Base-by-base conservation (phyloP, 108 stramenopile genomes). In the Fragilaria radians region DNA sequence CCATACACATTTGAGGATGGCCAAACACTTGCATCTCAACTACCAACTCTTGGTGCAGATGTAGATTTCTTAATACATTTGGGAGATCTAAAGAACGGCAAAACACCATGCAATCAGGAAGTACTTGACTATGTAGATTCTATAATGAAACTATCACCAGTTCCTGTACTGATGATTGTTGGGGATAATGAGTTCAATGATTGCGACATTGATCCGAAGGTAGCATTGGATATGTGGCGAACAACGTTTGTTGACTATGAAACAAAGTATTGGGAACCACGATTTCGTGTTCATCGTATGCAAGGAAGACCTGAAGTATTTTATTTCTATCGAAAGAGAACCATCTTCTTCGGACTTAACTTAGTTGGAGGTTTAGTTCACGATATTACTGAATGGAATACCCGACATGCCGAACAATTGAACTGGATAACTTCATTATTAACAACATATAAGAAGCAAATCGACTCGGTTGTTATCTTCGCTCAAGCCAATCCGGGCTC, bases 271-370 rank as follows among this genome's bases (percentile, higher is more conserved):
- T 46, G 45, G 45, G 45, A 18, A 46, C 45, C 17, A 17, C 18
- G 18, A 18, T 18, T 46, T 18, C 17, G 18, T 18, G 45, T 46
- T 18, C 17, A 17, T 46, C 45, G 45, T 18, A 17, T 18, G 18
- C 45, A 17, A 17, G 45, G 45, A 17, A 17, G 45, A 18, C 45
- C 45, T 14, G 73, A 73, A 29, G 59, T 46, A 45, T 78, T 78
- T 52, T 58, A 67, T 27, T 74, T 78, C n/a, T 34, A 74, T 51
- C 45, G 32, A 2, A 71, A 78, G 56, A 22, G 70, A 32, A 59
- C 67, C 3, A 25, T 78, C 0, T 21, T 78, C 27, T 59, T 78
- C 42, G 77, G 77, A 1, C 48, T 78, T 21, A 78, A 78, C 29
- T 52, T 78, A 18, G 73, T 78, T 14, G 77, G 69, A 4, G 77